Base-by-base conservation (phyloP, 306 rosid species). In the Vigna angularis region DNA sequence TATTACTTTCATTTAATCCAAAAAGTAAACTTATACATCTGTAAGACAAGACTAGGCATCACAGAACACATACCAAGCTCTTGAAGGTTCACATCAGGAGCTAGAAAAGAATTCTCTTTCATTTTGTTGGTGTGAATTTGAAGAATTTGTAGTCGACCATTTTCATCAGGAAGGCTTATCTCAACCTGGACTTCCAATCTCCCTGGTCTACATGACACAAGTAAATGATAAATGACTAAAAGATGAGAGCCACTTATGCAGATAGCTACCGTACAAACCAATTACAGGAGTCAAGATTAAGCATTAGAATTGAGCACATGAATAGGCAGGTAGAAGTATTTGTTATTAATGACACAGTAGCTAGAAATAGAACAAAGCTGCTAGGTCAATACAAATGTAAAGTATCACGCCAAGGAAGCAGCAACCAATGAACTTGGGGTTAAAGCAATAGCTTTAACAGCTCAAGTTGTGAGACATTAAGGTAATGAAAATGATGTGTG, bases 101-200 rank as follows among this genome's bases (percentile, higher is more conserved):
- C 84, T 64, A 96, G 89, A 90, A 93, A 96, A 66, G 99, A 96
- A 87, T 89, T 96, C 83, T 96, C 99, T 85, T 96, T 96, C 99
- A 96, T 96, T 85, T 90, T 86, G 88, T 93, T 96, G 16, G 99
- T 93, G 78, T 96, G 99, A 86, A 96, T 96, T 78, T 93, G 94
- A 84, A 96, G 98, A 90, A 96, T 95, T 83, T 95, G 99, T 52
- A 93, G 16, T 66, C 99, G 93, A 18, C 99, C 99, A 85, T 90
- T 86, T 84, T 95, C 99, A 90, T 95, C 99, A 20, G 99, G 99
- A 84, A 95, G 98, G 83, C 97, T 90, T 81, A 95, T 93, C 88
- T 95, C 99, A 81, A 95, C 89, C 82, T 93, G 99, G 73, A 95
- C 98, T 89, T 95, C 99, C 90, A 95, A 80, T 48, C 99, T 95